phyloP scores from a whole-genome alignment of 169 alveolate genomes.

The Plasmodium sp. region DNA sequence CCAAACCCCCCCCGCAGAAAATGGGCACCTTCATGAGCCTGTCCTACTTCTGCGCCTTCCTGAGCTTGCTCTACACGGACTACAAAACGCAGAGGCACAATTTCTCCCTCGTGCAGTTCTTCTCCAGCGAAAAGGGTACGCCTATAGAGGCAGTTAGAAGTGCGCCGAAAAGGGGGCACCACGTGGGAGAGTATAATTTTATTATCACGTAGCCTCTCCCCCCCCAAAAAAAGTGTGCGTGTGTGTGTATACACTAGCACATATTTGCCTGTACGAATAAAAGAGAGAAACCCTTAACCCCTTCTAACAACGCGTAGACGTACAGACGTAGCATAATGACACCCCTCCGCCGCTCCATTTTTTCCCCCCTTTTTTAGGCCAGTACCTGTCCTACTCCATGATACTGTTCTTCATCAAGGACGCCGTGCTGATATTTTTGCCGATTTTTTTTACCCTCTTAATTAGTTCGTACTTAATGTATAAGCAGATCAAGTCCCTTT shows the following conservation, averaged over 20 bases:
- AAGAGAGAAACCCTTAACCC: too few relatives aligned
- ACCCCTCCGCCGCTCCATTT: not conserved
- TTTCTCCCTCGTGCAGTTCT: slow-evolving; percentile 41
- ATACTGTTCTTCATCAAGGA: slow-evolving; percentile 66
- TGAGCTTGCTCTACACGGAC: slow-evolving; percentile 27
- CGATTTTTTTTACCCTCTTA: slow-evolving; percentile 62
- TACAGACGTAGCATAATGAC: too few relatives aligned
- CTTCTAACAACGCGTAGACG: too few relatives aligned
- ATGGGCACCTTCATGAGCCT: slow-evolving; percentile 44
- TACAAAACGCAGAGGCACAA: slow-evolving; percentile 56
- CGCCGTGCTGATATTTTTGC: slow-evolving; percentile 52
- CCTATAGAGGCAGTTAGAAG: not conserved
- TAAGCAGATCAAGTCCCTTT: slow-evolving; percentile 23
- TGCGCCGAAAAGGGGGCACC: not conserved
- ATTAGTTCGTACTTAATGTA: slow-evolving; percentile 36
- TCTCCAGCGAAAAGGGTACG: slow-evolving; percentile 67
- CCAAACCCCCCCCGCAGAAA: slow-evolving; percentile 8
- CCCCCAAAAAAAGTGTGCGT: not conserved
- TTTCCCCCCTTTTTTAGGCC: slow-evolving; percentile 16
- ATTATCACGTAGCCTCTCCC: not conserved
- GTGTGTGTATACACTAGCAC: too few relatives aligned
- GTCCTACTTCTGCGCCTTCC: slow-evolving; percentile 29
- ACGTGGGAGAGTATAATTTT: not conserved
- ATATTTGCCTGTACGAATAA: too few relatives aligned
- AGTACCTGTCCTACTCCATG: slow-evolving; percentile 59